Evolutionary conservation across 2,329 filamentous ascomycete genomes (phyloP).

Genomic region (Coniochaeta sp.): DNA sequence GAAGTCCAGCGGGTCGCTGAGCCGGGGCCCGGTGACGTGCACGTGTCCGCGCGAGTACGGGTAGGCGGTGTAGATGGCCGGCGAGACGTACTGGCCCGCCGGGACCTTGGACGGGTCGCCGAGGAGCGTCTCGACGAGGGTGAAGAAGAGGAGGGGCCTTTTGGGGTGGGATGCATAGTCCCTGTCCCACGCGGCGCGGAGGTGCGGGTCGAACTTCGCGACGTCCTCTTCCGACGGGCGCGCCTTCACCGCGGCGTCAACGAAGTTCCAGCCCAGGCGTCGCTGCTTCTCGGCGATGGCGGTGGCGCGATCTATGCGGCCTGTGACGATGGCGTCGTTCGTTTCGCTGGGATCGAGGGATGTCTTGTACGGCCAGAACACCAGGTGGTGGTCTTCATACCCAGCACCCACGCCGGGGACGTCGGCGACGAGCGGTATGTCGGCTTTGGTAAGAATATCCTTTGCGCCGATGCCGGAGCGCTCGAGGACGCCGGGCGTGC

Average conservation of each 20-base stretch:
- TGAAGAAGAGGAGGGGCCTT: conserved; percentile 40
- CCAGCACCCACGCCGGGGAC: conserved; percentile 15
- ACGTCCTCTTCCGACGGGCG: conserved; percentile 4
- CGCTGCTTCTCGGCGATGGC: conserved; percentile 15
- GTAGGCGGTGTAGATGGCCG: conserved; percentile 48
- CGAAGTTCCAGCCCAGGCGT: conserved; percentile 4
- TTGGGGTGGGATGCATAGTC: conserved; percentile 19
- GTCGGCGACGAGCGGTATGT: conserved; percentile 11
- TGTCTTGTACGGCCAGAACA: conserved; percentile 5
- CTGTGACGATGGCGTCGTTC: conserved; percentile 10
- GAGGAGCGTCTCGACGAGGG: conserved; percentile 29
- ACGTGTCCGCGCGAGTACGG: conserved; percentile 54
- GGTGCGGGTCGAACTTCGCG: background rate
- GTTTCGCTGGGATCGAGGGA: conserved; percentile 1
- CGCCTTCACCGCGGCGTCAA: conserved; percentile 5
- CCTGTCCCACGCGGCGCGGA: background rate
- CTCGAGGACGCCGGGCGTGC: conserved; percentile 39
- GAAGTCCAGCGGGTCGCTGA: conserved; percentile 42
- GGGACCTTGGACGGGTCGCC: conserved; percentile 30
- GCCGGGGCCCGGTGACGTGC: conserved; percentile 43
- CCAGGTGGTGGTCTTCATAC: conserved; percentile 6
- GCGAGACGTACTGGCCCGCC: conserved; percentile 40
- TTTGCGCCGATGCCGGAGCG: conserved; percentile 38
- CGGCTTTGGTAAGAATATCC: conserved; percentile 10
- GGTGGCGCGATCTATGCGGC: conserved; percentile 10